A percentile compares a stretch with the other conserved stretches of the same genome.
Conservation (phyloP, 495 filamentous ascomycete genomes). For the Parathielavia hyrcaniae region DNA sequence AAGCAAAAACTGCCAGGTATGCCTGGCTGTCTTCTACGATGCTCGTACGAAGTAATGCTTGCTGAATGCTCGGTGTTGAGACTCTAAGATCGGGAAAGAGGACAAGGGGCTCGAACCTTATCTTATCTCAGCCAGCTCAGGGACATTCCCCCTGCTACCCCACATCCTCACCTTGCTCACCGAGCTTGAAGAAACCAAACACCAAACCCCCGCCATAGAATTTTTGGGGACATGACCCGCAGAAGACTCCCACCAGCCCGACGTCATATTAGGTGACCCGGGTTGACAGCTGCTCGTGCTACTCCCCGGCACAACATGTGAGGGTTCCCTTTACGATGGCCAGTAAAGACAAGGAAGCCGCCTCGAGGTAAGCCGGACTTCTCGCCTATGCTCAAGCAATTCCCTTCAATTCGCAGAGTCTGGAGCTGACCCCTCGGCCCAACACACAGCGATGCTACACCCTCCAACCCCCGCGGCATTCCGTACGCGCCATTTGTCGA, state of each 20-base stretch:
- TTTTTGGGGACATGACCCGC: slow-evolving; percentile 6
- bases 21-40: no score
- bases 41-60: no score
- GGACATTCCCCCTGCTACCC: no score
- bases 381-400: background rate
- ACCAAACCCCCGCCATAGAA: slow-evolving; percentile 16
- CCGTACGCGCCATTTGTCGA: slow-evolving; percentile 93
- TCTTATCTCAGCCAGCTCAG: no score
- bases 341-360: slow-evolving; percentile 12
- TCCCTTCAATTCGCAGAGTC: background rate
- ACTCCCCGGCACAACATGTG: slow-evolving; percentile 7
- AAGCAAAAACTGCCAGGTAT: no score
- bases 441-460: slow-evolving; percentile 34
- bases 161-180: background rate
- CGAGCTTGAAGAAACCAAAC: no score
- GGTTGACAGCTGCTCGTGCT: background rate
- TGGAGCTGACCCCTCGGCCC: no score
- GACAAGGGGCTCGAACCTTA: no score
- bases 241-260: background rate
- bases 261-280: slow-evolving; percentile 7
- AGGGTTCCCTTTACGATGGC: slow-evolving; percentile 9
- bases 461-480: slow-evolving; percentile 88
- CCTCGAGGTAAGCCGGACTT: background rate
- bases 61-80: no score
- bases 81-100: no score